These are phyloP conservation scores for Nepenthes alata DNA, from an alignment of 179 eudicot genomes.

Conservation along the genomic window DNA sequence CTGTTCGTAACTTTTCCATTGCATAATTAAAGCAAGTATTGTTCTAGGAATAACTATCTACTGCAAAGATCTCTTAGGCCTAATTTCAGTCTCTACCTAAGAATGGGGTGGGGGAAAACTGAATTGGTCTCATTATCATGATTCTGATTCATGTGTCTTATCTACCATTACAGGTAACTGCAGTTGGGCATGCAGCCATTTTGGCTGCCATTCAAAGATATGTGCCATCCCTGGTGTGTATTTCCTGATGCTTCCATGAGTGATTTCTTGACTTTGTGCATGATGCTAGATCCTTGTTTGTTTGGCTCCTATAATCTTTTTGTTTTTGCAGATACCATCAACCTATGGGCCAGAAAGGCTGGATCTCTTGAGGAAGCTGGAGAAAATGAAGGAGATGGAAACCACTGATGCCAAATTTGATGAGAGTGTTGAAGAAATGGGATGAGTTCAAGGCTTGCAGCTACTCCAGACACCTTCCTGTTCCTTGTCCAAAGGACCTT, in stretches of 20 bases:
- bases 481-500: background rate
- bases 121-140: too few species aligned
- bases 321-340: constrained; percentile 65
- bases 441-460: constrained; percentile 11
- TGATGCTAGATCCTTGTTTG: constrained; percentile 4
- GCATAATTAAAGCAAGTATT: too few species aligned
- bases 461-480: too few species aligned
- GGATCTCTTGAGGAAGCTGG: constrained; percentile 73
- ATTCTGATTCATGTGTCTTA: background rate
- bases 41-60: too few species aligned
- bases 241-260: background rate
- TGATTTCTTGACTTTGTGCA: background rate
- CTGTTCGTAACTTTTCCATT: too few species aligned
- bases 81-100: too few species aligned
- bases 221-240: constrained; percentile 66
- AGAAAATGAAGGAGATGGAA: constrained; percentile 75
- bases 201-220: constrained; percentile 96
- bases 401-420: constrained; percentile 28
- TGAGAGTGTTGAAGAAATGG: constrained; percentile 35
- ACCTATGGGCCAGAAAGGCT: constrained; percentile 84
- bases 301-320: background rate
- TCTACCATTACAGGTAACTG: constrained; percentile 64
- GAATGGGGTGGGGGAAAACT: too few species aligned
- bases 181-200: constrained; percentile 99
- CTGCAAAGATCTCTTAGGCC: too few species aligned